A percentile compares a stretch with the other conserved stretches of the same genome.
phyloP scores from a whole-genome alignment of 306 rosid genomes.

The Cucumis sativus region Cucumber_9930_V3 NC_026658.2:26251001-26251500 shows the following conservation, averaged over 20 bases:
- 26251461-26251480: not conserved
- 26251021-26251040: slow-evolving; percentile 63
- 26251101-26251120: slow-evolving; percentile 41
- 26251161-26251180: not conserved
- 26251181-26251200: not conserved
- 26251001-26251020: not conserved
- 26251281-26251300: slow-evolving; percentile 1
- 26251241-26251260: not conserved
- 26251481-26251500: not conserved
- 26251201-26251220: slow-evolving; percentile 1
- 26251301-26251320: not conserved
- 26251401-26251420: not conserved
- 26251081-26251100: slow-evolving; percentile 6
- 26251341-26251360: not conserved
- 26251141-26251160: slow-evolving; percentile 13
- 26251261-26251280: not conserved
- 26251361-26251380: not conserved
- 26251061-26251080: slow-evolving; percentile 48
- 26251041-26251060: slow-evolving; percentile 20
- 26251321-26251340: not conserved
- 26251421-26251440: not conserved
- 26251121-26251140: slow-evolving; percentile 14
- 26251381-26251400: not conserved
- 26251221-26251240: not conserved
- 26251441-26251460: not conserved